Base-by-base conservation (phyloP, 177 flowering plant species). In the Tripterygium wilfordii region DNA sequence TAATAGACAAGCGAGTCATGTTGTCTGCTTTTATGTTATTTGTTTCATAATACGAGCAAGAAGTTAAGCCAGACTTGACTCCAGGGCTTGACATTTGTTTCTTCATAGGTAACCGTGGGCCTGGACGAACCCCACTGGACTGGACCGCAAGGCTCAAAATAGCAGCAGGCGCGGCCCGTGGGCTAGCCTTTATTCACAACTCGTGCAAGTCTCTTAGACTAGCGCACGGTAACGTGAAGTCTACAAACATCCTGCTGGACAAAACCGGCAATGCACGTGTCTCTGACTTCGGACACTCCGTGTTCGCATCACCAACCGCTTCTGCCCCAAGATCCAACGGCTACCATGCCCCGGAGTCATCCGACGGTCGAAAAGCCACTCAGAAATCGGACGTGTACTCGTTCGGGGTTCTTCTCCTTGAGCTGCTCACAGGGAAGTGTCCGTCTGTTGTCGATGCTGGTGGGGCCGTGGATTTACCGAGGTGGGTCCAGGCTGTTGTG, bases 401-500 rank as follows among this genome's bases (percentile, higher is more conserved):
- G 2, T 86, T 83, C 23, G 95, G 95, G 3, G 91, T 86, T 13
- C 64, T 86, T 8, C 62, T 86, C 42, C 67, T 86, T 10, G 95
- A 86, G 71, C 43, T 86, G 16, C 71, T 86, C 13, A 86, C 95
- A 0, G 95, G 95, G 22, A 83, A 81, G 48, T 76, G 76, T 30
- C 91, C 95, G 6, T 73, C 74, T 2, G 36, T 54, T 8, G 62
- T 63, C 46, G 87, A 72, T 37, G 41, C 43, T 23, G 65, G 69
- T 9, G 79, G 68, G 39, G 55, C 51, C 1, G 47, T 81, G 17
- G 88, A 85, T 45, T 60, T 88, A 27, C 88, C 86, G 0, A 58
- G 82, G 56, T 88, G 94, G 96, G 96, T 85, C 21, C 90, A 80
- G 62, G 78, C 88, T 0, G 96, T 88, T 36, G 94, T 88, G 46